Conservation (phyloP, 1,284 basidiomycete genomes). For the Sanghuangporus baumii region DNA sequence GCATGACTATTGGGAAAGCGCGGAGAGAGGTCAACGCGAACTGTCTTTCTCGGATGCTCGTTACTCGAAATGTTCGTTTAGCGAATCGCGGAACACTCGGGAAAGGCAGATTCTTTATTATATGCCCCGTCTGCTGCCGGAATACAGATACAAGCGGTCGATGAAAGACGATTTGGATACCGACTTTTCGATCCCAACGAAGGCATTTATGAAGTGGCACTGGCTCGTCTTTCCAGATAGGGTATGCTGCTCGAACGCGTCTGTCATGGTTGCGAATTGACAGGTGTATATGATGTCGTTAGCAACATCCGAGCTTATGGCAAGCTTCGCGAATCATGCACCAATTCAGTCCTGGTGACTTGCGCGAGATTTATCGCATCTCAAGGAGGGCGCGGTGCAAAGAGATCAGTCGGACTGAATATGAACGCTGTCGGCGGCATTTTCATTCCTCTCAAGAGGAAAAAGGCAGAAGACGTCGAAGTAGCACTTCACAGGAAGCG, state of each 20-base stretch:
- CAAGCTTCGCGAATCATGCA: constrained; percentile 27
- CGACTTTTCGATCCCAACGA: constrained; percentile 2
- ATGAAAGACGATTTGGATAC: neutral
- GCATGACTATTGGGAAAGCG: constrained; percentile 7
- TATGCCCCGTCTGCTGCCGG: constrained; percentile 9
- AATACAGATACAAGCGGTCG: constrained; percentile 4
- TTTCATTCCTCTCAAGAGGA: neutral
- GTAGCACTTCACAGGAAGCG: neutral
- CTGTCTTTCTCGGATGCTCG: constrained; percentile 12
- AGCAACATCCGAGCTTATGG: neutral
- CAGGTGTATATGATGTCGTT: no score
- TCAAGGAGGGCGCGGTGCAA: neutral
- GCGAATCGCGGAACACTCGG: neutral
- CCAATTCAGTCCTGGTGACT: constrained; percentile 31
- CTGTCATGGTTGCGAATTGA: no score
- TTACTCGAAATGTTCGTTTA: neutral
- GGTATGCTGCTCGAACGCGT: neutral
- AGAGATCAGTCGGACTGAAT: neutral
- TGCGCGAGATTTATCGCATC: constrained; percentile 34
- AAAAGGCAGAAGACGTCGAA: neutral
- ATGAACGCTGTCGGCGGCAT: neutral
- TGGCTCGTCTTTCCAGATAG: constrained; percentile 10
- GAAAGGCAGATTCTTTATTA: constrained; percentile 8
- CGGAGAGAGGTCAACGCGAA: neutral
- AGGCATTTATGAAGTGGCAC: constrained; percentile 12